Evolutionary conservation across 208 protist genomes (phyloP).

Genomic region (Endotrypanum monterogeii): DNA sequence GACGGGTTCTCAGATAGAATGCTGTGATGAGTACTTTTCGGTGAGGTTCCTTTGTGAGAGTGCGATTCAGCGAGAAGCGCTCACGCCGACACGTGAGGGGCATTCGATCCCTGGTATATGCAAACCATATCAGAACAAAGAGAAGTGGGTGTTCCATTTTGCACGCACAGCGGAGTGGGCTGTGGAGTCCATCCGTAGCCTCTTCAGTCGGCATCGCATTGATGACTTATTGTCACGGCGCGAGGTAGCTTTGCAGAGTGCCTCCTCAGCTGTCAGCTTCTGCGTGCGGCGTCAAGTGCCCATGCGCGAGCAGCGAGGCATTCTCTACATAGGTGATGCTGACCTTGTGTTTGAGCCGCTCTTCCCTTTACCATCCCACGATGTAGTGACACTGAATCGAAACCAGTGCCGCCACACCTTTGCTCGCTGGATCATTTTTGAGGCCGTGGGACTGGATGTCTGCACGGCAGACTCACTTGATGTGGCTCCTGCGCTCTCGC

Average conservation of each 20-base stretch:
- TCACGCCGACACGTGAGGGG: neutral
- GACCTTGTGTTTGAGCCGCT: conserved; percentile 40
- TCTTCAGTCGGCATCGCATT: conserved; percentile 15
- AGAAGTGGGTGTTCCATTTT: conserved; percentile 16
- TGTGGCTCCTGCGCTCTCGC: conserved; percentile 33
- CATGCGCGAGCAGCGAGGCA: conserved; percentile 50
- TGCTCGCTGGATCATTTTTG: conserved; percentile 38
- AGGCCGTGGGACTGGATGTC: conserved; percentile 49
- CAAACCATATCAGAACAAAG: conserved; percentile 9
- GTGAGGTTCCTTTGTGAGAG: conserved; percentile 19
- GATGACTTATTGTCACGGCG: conserved; percentile 23
- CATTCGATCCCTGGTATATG: conserved; percentile 13
- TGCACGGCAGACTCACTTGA: conserved; percentile 19
- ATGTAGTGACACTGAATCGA: conserved; percentile 2
- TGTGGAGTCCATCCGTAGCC: conserved; percentile 22
- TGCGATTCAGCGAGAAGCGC: conserved; percentile 11
- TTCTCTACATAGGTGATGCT: conserved; percentile 29
- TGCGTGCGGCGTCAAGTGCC: conserved; percentile 38
- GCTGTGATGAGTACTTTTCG: neutral
- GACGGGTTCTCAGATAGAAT: neutral
- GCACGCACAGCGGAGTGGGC: conserved; percentile 10
- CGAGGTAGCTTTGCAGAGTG: conserved; percentile 20
- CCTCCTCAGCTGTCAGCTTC: conserved; percentile 28
- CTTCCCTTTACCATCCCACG: conserved; percentile 21
- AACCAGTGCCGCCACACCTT: conserved; percentile 33